Base-by-base conservation (phyloP, 2,329 filamentous ascomycete species). In the Alternaria rosae region DNA sequence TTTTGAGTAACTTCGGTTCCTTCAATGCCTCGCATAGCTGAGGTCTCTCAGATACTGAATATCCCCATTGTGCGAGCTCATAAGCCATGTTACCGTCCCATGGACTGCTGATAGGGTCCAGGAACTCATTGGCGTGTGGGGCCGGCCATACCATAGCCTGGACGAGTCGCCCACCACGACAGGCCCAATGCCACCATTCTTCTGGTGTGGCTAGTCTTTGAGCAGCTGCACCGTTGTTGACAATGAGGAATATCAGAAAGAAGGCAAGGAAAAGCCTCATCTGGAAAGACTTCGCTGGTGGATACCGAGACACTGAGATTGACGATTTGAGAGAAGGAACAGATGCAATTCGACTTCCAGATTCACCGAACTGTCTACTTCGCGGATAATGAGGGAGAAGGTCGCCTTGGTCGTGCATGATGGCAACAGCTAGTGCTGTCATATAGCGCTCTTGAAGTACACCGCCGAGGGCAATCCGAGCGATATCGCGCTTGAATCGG, bases 31-130 rank as follows among this genome's bases (percentile, higher is more conserved):
- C 17, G 8, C 54, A 53, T n/a, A 53, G 12, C 11, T 35, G 50
- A 42, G 35, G 17, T 20, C 32, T 50, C 25, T 32, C 47, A 6
- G 47, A 50, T 35, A 25, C 50, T 4, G 20, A n/a, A 17, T 53
- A 53, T 5, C 50, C 32, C 50, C 50, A 53, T 35, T 53, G 50
- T 20, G 50, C 50, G 20, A 53, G 21, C 50, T 53, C 50, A 10
- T 35, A 13, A 20, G n/a, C 8, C 30, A 53, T 30, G 13, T 13
- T 8, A 12, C 50, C 50, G 20, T 53, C 50, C 21, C 30, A 53
- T 12, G 50, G 30, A 41, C 50, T 53, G 13, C 21, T 25, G 9
- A 41, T 25, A 15, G 50, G 50, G 11, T 53, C n/a, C 13, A 32
- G 20, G 26, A 20, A 50, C 25, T 50, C 25, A n/a, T 32, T 32